Evolutionary conservation across 2,329 filamentous ascomycete genomes (phyloP).

Genomic region (Venturia carpophila): DNA sequence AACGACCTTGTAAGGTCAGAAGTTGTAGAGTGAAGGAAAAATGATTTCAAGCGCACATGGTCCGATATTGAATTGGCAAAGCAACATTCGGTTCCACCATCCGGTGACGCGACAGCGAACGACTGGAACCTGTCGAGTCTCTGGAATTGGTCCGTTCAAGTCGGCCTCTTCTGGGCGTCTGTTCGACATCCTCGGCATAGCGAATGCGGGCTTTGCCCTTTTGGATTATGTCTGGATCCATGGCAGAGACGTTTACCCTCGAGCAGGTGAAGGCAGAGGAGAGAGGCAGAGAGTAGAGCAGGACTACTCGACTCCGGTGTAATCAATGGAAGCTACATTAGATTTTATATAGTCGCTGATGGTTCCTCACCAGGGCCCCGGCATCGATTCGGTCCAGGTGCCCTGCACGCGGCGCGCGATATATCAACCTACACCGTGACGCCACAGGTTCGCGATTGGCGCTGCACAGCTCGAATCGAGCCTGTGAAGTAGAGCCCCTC

Average conservation of each 20-base stretch:
- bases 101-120: constrained; percentile 30
- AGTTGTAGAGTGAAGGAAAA: background rate
- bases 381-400: background rate
- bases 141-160: constrained; percentile 20
- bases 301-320: background rate
- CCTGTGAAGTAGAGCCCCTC: background rate
- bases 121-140: constrained; percentile 29
- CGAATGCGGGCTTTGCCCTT: constrained; percentile 24
- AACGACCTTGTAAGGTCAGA: constrained; percentile 29
- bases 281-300: background rate
- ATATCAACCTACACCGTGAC: too few relatives aligned
- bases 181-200: constrained; percentile 31
- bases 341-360: background rate
- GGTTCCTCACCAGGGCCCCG: background rate
- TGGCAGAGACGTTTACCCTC: background rate
- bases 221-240: constrained; percentile 13
- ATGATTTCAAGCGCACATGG: constrained; percentile 26
- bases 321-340: too few relatives aligned
- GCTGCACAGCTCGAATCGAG: background rate
- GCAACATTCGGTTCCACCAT: constrained; percentile 37
- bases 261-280: background rate
- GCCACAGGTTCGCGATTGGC: background rate
- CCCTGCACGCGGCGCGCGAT: background rate
- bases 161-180: constrained; percentile 16
- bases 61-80: constrained; percentile 38